A percentile compares a stretch with the other conserved stretches of the same genome.
phyloP scores from a whole-genome alignment of 2,329 filamentous ascomycete genomes.

The Leptoxyphium fumago region DNA sequence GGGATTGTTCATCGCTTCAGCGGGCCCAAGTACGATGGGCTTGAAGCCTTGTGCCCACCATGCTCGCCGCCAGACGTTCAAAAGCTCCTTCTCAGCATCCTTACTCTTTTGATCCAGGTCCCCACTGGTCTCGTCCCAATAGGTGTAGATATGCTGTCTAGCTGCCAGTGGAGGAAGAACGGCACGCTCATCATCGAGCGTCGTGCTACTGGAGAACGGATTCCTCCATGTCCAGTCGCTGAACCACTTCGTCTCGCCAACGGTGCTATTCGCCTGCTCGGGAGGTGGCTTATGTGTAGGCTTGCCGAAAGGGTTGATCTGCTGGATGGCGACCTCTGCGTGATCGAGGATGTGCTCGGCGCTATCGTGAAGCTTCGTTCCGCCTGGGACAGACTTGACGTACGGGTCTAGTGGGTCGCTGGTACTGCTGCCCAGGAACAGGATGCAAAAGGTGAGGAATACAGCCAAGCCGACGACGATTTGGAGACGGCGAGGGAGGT shows the following conservation, averaged over 20 bases:
- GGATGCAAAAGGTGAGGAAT: slow-evolving; percentile 23
- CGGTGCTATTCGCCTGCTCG: slow-evolving; percentile 63
- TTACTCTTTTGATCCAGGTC: slow-evolving; percentile 46
- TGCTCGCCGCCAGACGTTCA: not conserved
- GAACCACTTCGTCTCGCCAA: slow-evolving; percentile 70
- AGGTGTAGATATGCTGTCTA: slow-evolving; percentile 73
- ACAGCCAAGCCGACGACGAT: slow-evolving; percentile 25
- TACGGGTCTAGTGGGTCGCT: slow-evolving; percentile 14
- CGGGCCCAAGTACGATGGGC: slow-evolving; percentile 63
- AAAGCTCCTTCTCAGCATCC: slow-evolving; percentile 33
- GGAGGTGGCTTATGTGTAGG: slow-evolving; percentile 58
- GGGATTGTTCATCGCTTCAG: slow-evolving; percentile 72
- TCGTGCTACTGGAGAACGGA: slow-evolving; percentile 70
- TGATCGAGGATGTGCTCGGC: slow-evolving; percentile 22
- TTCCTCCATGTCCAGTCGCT: slow-evolving; percentile 81
- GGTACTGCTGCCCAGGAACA: slow-evolving; percentile 20
- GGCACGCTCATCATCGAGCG: slow-evolving; percentile 66
- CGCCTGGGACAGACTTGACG: slow-evolving; percentile 18
- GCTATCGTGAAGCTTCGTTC: slow-evolving; percentile 24
- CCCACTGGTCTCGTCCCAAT: slow-evolving; percentile 57
- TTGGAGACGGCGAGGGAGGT: slow-evolving; percentile 33
- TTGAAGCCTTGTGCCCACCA: slow-evolving; percentile 65
- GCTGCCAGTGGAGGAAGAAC: slow-evolving; percentile 62
- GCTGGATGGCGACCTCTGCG: slow-evolving; percentile 24
- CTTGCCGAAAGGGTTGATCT: slow-evolving; percentile 50